Evolutionary conservation across 805 yeast genomes (phyloP).

Genomic region (Candida adriatica): DNA sequence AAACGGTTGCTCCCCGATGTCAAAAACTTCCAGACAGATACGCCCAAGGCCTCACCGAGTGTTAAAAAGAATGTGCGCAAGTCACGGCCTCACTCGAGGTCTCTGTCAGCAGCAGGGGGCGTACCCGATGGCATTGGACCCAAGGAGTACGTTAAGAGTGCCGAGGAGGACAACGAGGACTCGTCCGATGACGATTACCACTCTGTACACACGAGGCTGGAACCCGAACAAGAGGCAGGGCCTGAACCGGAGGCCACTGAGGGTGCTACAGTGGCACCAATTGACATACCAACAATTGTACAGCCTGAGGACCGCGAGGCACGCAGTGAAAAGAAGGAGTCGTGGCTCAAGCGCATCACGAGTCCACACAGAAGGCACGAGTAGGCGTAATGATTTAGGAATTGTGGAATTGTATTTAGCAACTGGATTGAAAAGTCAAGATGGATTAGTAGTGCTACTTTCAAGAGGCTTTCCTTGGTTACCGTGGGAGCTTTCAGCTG

Average conservation of each 20-base stretch:
- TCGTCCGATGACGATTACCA: conserved; percentile 7
- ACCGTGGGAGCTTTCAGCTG: too few relatives aligned
- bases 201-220: not conserved
- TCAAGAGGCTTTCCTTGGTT: too few relatives aligned
- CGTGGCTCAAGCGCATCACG: conserved; percentile 41
- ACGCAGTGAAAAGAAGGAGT: conserved; percentile 17
- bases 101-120: conserved; percentile 40
- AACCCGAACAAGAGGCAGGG: too few relatives aligned
- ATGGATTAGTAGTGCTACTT: too few relatives aligned
- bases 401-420: too few relatives aligned
- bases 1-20: conserved; percentile 63
- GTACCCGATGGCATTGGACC: conserved; percentile 30
- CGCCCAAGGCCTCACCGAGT: conserved; percentile 1
- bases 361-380: conserved; percentile 17
- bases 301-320: too few relatives aligned
- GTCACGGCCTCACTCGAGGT: conserved; percentile 31
- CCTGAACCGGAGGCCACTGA: not conserved
- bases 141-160: conserved; percentile 4
- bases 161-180: conserved; percentile 7
- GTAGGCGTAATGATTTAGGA: too few relatives aligned
- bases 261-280: conserved; percentile 4
- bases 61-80: conserved; percentile 9
- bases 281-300: conserved; percentile 11
- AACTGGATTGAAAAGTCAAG: too few relatives aligned
- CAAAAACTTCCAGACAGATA: conserved; percentile 21